Evolutionary conservation across 108 stramenopile genomes (phyloP).

Genomic region (Aurantiochytrium sp.): DNA sequence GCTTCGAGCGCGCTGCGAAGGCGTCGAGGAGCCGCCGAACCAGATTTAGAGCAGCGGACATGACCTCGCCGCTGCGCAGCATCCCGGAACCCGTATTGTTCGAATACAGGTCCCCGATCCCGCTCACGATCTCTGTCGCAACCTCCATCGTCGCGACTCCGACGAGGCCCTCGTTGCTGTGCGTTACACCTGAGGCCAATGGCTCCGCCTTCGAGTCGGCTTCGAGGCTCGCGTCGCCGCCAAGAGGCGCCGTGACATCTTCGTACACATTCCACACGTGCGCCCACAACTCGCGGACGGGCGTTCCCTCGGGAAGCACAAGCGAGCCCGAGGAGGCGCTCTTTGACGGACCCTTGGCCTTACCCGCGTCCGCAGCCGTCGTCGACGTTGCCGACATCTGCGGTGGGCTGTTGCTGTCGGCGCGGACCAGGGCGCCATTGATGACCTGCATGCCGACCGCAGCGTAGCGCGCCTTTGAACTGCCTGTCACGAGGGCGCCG

Average conservation of each 20-base stretch:
- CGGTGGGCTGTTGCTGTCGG: background rate
- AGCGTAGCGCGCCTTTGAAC: conserved; percentile 6
- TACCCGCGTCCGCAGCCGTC: background rate
- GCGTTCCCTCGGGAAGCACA: background rate
- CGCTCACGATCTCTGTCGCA: background rate
- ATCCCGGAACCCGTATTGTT: background rate
- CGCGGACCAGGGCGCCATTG: conserved; percentile 9
- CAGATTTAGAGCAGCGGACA: background rate
- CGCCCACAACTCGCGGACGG: background rate
- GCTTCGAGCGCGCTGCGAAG: background rate
- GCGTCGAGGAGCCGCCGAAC: background rate
- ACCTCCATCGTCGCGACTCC: background rate
- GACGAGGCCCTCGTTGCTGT: background rate
- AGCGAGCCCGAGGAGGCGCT: background rate
- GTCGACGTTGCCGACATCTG: background rate
- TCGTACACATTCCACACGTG: background rate
- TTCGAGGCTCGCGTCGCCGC: too few relatives aligned
- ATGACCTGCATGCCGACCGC: conserved; percentile 28
- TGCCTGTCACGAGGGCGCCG: background rate
- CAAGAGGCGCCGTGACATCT: background rate
- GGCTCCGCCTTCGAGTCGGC: too few relatives aligned
- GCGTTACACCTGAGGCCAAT: background rate
- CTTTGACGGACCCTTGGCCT: background rate
- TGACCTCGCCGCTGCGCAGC: background rate
- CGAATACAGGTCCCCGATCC: background rate